A percentile compares a stretch with the other conserved stretches of the same genome.
These are phyloP conservation scores for Paxillus ammoniavirescens DNA, from an alignment of 768 basidiomycete species.

Conservation along the genomic window DNA sequence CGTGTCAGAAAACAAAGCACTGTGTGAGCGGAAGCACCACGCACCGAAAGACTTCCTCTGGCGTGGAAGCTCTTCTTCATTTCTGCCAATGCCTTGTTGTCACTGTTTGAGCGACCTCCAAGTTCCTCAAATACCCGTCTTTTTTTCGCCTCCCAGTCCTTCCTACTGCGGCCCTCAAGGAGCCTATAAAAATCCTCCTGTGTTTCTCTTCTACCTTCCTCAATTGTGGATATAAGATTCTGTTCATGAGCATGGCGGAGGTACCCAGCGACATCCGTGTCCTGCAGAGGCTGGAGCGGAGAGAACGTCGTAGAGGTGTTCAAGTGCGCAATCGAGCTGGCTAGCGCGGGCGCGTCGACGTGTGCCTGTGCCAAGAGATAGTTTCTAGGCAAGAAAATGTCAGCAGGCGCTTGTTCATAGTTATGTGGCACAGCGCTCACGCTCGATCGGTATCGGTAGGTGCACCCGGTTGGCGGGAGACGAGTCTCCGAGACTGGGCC, in stretches of 20 bases:
- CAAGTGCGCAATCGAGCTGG: slow-evolving; percentile 77
- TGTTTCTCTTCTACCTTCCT: slow-evolving; percentile 83
- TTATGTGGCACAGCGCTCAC: slow-evolving; percentile 41
- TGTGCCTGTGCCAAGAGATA: slow-evolving; percentile 93
- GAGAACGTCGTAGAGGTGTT: slow-evolving; percentile 83
- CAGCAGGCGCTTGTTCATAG: slow-evolving; percentile 6
- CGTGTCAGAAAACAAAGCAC: slow-evolving; percentile 4
- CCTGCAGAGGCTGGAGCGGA: slow-evolving; percentile 88
- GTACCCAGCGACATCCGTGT: slow-evolving; percentile 92
- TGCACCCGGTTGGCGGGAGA: slow-evolving; percentile 64
- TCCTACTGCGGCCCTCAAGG: slow-evolving; percentile 68
- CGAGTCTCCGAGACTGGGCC: slow-evolving; percentile 83
- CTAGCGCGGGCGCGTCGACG: slow-evolving; percentile 88
- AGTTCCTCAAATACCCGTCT: slow-evolving; percentile 87
- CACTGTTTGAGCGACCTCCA: slow-evolving; percentile 61
- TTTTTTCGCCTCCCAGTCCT: slow-evolving; percentile 91
- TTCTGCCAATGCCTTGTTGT: slow-evolving; percentile 54
- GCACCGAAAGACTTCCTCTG: slow-evolving; percentile 53
- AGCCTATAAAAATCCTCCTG: slow-evolving; percentile 83
- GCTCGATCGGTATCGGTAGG: slow-evolving; percentile 71
- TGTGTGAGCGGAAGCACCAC: slow-evolving; percentile 17
- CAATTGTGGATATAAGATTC: slow-evolving; percentile 90
- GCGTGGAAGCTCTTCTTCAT: slow-evolving; percentile 62
- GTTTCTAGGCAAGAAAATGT: slow-evolving; percentile 47
- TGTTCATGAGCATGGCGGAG: slow-evolving; percentile 95